Conservation (phyloP, 495 filamentous ascomycete genomes). For the Gamarada debralockiae region DNA sequence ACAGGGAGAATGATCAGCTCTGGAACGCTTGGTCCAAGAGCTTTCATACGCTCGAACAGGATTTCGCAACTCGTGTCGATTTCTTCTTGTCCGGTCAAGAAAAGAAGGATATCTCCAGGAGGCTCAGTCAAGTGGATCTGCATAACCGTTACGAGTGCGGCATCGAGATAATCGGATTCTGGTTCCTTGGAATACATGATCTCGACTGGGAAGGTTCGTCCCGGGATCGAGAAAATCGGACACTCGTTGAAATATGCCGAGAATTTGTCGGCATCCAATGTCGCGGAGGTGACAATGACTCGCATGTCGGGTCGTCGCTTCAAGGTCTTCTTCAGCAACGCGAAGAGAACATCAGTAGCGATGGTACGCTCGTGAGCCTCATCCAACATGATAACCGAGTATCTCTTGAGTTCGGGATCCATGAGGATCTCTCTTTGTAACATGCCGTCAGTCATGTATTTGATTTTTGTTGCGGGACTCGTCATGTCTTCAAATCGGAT, state of each 20-base stretch:
- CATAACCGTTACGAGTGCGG: constrained; percentile 95
- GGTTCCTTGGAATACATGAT: constrained; percentile 93
- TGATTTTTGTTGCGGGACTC: constrained; percentile 85
- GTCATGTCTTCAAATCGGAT: constrained; percentile 98
- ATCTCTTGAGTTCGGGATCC: constrained; percentile 80
- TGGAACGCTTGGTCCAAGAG: constrained; percentile 82
- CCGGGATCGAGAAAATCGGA: constrained; percentile 95
- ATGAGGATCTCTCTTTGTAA: constrained; percentile 90
- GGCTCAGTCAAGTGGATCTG: constrained; percentile 94
- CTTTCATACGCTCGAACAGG: constrained; percentile 94
- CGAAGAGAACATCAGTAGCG: constrained; percentile 92
- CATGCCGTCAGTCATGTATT: constrained; percentile 99
- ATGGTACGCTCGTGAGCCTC: constrained; percentile 98
- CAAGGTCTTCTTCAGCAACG: constrained; percentile 88
- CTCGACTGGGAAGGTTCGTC: constrained; percentile 91
- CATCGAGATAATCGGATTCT: constrained; percentile 92
- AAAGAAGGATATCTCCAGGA: constrained; percentile 87
- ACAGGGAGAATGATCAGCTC: constrained; percentile 92
- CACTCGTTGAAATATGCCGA: constrained; percentile 91
- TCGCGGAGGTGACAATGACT: constrained; percentile 94
- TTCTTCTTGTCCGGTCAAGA: constrained; percentile 96
- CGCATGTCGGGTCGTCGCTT: constrained; percentile 84
- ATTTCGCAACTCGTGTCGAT: constrained; percentile 95
- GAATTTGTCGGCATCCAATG: constrained; percentile 96
- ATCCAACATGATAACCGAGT: constrained; percentile 97